Evolutionary conservation across 2,329 filamentous ascomycete species (phyloP).

Genomic region (Aspergillus tubingensis): DNA sequence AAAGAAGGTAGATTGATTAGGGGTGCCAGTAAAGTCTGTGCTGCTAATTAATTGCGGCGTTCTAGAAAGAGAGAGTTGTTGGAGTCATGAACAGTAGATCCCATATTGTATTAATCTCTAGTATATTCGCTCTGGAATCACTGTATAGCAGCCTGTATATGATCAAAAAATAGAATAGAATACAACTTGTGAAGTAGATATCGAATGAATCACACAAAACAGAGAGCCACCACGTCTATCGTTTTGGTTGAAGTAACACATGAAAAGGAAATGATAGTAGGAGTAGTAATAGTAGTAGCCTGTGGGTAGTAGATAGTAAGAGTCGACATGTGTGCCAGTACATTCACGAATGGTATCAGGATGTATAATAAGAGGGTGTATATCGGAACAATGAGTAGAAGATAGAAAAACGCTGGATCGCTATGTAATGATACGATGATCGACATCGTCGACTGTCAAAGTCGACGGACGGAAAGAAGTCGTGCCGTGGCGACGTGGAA

Average conservation of each 20-base stretch:
- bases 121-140: no score
- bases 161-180: not conserved
- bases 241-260: not conserved
- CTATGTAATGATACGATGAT: constrained; percentile 17
- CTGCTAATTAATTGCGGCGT: no score
- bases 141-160: no score
- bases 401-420: constrained; percentile 15
- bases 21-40: no score
- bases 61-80: no score
- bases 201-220: no score
- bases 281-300: not conserved
- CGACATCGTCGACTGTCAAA: constrained; percentile 17
- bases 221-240: not conserved
- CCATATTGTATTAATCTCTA: no score
- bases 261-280: not conserved
- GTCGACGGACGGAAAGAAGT: constrained; percentile 11
- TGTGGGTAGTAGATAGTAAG: not conserved
- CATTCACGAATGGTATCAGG: constrained; percentile 10
- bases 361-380: not conserved
- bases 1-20: no score
- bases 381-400: not conserved
- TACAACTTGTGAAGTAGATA: not conserved
- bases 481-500: constrained; percentile 6
- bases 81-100: no score
- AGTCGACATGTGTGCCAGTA: not conserved